Evolutionary conservation across 2,329 filamentous ascomycete genomes (phyloP).

Genomic region (Cercospora beticola): DNA sequence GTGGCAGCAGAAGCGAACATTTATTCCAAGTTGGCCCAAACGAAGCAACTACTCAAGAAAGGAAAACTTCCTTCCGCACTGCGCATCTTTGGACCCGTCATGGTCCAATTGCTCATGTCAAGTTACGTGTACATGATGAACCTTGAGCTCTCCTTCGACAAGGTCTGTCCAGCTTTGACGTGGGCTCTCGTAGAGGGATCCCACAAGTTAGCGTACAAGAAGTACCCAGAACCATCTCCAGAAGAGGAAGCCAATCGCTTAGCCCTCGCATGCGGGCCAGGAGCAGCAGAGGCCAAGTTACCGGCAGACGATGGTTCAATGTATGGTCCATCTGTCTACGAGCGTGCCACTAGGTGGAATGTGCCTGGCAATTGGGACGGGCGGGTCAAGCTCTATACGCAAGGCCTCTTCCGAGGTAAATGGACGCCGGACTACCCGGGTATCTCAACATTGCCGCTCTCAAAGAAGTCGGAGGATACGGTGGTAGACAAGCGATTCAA

Average conservation of each 20-base stretch:
- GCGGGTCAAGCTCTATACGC: slow-evolving; percentile 56
- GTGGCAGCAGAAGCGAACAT: slow-evolving; percentile 19
- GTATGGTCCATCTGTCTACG: slow-evolving; percentile 45
- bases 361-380: slow-evolving; percentile 50
- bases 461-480: slow-evolving; percentile 33
- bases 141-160: slow-evolving; percentile 23
- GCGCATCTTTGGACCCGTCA: slow-evolving; percentile 37
- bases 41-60: slow-evolving; percentile 12
- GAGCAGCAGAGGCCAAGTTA: slow-evolving; percentile 45
- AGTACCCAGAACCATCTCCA: slow-evolving; percentile 5
- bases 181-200: slow-evolving; percentile 48
- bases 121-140: slow-evolving; percentile 45
- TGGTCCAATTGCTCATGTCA: slow-evolving; percentile 51
- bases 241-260: slow-evolving; percentile 36
- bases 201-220: slow-evolving; percentile 22
- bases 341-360: slow-evolving; percentile 36
- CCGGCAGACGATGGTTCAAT: slow-evolving; percentile 31
- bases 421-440: slow-evolving; percentile 44
- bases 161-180: slow-evolving; percentile 39
- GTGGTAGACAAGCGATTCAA: slow-evolving; percentile 40
- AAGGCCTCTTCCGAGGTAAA: slow-evolving; percentile 45
- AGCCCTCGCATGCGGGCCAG: slow-evolving; percentile 54
- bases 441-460: neutral
- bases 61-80: slow-evolving; percentile 9
- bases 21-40: slow-evolving; percentile 8